A percentile compares a stretch with the other conserved stretches of the same genome.
These are phyloP conservation scores for Candida succiphila DNA, from an alignment of 805 yeast species.

Conservation along the genomic window DNA sequence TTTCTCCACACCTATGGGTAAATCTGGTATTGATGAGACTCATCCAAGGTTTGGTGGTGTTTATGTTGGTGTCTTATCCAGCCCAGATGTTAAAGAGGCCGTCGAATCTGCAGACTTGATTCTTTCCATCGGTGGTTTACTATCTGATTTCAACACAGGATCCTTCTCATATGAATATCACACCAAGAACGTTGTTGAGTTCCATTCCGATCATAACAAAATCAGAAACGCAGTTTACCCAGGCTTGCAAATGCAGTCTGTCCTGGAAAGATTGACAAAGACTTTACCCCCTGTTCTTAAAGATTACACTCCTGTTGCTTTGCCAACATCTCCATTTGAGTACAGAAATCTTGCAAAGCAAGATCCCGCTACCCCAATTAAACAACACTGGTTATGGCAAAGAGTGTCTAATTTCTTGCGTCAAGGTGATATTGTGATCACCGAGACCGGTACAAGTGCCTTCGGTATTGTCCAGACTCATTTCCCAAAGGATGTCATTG, in stretches of 20 bases:
- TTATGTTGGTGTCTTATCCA: constrained; percentile 67
- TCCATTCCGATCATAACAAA: constrained; percentile 62
- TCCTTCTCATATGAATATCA: constrained; percentile 62
- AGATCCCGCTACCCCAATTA: constrained; percentile 17
- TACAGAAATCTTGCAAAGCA: constrained; percentile 12
- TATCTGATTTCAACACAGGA: constrained; percentile 80
- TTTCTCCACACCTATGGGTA: constrained; percentile 79
- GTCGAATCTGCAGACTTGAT: constrained; percentile 64
- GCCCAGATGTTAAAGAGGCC: constrained; percentile 52
- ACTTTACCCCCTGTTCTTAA: constrained; percentile 7
- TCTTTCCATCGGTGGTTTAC: constrained; percentile 63
- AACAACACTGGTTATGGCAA: constrained; percentile 58
- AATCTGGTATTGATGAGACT: constrained; percentile 59
- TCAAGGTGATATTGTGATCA: constrained; percentile 51
- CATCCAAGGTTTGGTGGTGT: constrained; percentile 71
- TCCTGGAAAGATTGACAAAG: constrained; percentile 29
- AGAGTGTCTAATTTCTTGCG: constrained; percentile 46
- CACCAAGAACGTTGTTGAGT: constrained; percentile 60
- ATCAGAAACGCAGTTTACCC: constrained; percentile 58
- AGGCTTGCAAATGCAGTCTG: constrained; percentile 57
- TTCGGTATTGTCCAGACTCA: constrained; percentile 54
- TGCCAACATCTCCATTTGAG: constrained; percentile 29
- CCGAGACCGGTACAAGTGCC: constrained; percentile 62
- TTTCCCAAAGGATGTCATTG: constrained; percentile 49
- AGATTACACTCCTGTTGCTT: constrained; percentile 38